Conservation (phyloP, 805 yeast genomes). For the Debaryomyces tyrocola region DNA sequence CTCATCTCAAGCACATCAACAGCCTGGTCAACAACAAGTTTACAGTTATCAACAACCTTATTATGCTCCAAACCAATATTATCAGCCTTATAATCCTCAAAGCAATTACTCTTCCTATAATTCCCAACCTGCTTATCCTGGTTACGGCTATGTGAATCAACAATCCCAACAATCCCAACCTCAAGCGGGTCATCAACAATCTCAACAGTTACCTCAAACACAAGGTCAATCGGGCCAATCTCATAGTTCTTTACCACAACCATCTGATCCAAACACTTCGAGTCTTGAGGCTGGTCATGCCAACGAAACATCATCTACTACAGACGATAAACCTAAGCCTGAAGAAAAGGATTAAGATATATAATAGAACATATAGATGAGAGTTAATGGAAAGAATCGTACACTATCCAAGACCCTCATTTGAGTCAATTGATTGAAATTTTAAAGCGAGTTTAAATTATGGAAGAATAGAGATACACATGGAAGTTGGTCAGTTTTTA, state of each 20-base stretch:
- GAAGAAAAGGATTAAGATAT: not conserved
- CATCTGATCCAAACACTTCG: not conserved
- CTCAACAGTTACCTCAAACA: constrained; percentile 5
- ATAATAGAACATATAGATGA: too few species aligned
- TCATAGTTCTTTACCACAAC: constrained; percentile 1
- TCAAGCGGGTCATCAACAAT: constrained; percentile 4
- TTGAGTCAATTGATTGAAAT: too few species aligned
- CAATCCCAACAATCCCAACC: constrained; percentile 3
- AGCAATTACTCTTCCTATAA: constrained; percentile 15
- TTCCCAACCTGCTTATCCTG: constrained; percentile 16
- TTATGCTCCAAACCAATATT: constrained; percentile 23
- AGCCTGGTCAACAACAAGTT: constrained; percentile 12
- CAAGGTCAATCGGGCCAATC: not conserved
- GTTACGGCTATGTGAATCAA: constrained; percentile 14
- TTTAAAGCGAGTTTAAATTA: too few species aligned
- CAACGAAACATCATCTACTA: not conserved
- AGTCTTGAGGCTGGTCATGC: not conserved
- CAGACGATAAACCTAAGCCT: not conserved
- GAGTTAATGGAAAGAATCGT: too few species aligned
- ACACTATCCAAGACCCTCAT: too few species aligned
- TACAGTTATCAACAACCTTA: constrained; percentile 25
- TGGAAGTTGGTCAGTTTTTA: too few species aligned
- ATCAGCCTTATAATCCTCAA: constrained; percentile 18
- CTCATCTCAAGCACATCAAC: constrained; percentile 9
- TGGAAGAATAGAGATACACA: too few species aligned